Evolutionary conservation across 768 basidiomycete species (phyloP).

Genomic region (Clitopilus passeckerianus): DNA sequence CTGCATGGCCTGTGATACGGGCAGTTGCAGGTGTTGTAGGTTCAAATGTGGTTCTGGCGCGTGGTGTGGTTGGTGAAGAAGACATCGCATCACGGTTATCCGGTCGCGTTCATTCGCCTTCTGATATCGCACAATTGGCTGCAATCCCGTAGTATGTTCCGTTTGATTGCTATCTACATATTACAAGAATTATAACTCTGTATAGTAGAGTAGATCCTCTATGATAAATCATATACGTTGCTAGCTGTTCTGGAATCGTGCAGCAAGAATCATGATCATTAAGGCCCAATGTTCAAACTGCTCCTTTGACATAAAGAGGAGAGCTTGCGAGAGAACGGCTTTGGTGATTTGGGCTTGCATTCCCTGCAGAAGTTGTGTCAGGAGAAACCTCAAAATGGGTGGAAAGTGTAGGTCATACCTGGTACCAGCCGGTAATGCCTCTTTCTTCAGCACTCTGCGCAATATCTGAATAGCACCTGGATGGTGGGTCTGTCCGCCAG

Average conservation of each 20-base stretch:
- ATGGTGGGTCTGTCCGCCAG: constrained; percentile 45
- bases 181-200: neutral
- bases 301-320: constrained; percentile 96
- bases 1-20: constrained; percentile 40
- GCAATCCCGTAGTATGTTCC: neutral
- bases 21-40: constrained; percentile 55
- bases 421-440: constrained; percentile 96
- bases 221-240: neutral
- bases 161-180: neutral
- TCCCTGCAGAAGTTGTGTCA: constrained; percentile 44
- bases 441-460: constrained; percentile 58
- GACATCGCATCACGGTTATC: constrained; percentile 20
- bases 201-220: neutral
- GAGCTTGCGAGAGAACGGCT: constrained; percentile 91
- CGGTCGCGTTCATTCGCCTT: neutral
- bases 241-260: constrained; percentile 23
- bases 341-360: constrained; percentile 97
- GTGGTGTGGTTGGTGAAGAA: constrained; percentile 34
- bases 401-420: constrained; percentile 45
- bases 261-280: constrained; percentile 54
- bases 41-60: constrained; percentile 26
- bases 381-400: neutral
- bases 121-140: neutral
- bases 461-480: constrained; percentile 79
- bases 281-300: constrained; percentile 91